Percentiles rank a stretch among this genome's conserved stretches.
These are phyloP conservation scores for Ogataea saltuana DNA, from an alignment of 805 yeast species.

Conservation along the genomic window DNA sequence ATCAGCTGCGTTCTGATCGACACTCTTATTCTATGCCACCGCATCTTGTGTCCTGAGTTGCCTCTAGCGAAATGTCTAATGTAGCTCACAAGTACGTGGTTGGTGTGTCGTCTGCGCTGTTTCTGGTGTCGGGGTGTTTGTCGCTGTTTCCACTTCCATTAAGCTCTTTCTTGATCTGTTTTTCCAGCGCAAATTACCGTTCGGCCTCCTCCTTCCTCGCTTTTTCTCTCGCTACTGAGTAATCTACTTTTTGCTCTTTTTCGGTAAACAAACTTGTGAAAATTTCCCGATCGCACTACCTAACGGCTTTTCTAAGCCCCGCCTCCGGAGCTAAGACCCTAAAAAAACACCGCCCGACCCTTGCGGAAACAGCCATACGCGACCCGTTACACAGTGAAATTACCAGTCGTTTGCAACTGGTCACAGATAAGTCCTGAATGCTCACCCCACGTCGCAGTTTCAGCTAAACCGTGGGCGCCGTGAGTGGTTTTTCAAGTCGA, in stretches of 20 bases:
- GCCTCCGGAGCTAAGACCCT: neutral
- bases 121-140: no score
- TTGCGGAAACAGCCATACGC: neutral
- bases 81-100: no score
- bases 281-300: neutral
- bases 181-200: no score
- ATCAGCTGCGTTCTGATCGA: slow-evolving; percentile 77
- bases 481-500: neutral
- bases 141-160: neutral
- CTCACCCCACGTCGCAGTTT: no score
- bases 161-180: neutral
- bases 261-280: neutral
- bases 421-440: no score
- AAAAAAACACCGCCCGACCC: neutral
- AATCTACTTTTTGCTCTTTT: neutral
- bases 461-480: no score
- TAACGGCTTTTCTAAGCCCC: neutral
- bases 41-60: slow-evolving; percentile 13
- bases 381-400: no score
- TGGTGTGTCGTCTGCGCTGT: neutral
- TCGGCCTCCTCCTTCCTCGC: no score
- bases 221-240: no score
- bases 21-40: slow-evolving; percentile 42
- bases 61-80: no score
- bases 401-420: no score